A percentile compares a stretch with the other conserved stretches of the same genome.
Evolutionary conservation across 345 rosid species (phyloP).

Genomic region (Turritis glabra): DNA sequence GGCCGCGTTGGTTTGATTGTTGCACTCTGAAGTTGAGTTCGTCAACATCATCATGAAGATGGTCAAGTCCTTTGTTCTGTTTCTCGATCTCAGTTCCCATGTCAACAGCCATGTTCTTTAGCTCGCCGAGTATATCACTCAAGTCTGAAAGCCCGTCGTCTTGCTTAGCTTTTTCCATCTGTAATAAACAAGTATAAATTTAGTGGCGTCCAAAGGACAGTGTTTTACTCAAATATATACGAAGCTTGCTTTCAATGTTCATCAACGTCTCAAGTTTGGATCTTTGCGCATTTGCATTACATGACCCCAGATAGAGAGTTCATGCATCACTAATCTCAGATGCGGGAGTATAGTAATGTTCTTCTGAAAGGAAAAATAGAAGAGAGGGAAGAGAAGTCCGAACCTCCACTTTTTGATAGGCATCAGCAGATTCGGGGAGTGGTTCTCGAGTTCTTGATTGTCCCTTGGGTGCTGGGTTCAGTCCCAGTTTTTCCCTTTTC

Average conservation of each 20-base stretch:
- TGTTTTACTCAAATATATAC: neutral
- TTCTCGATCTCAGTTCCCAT: constrained; percentile 90
- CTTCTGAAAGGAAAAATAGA: neutral
- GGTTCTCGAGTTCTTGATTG: constrained; percentile 46
- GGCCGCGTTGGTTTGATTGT: constrained; percentile 66
- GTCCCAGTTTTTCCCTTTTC: constrained; percentile 83
- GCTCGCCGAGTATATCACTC: constrained; percentile 75
- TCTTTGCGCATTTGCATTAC: neutral
- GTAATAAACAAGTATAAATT: constrained; percentile 17
- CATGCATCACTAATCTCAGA: constrained; percentile 6
- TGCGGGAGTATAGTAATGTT: neutral
- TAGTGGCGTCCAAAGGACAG: neutral
- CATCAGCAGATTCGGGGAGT: constrained; percentile 58
- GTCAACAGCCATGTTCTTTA: constrained; percentile 87
- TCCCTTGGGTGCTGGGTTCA: constrained; percentile 55
- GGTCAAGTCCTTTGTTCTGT: constrained; percentile 70
- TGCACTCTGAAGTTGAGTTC: constrained; percentile 61
- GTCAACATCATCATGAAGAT: constrained; percentile 64
- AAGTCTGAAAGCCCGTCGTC: constrained; percentile 82
- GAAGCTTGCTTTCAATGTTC: neutral
- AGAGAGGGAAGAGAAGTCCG: constrained; percentile 24
- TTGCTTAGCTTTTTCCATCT: constrained; percentile 85
- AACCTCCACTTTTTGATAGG: constrained; percentile 87
- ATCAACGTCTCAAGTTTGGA: neutral
- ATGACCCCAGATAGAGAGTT: neutral